phyloP scores from a whole-genome alignment of 768 basidiomycete genomes.

The Collybiopsis luxurians region DNA sequence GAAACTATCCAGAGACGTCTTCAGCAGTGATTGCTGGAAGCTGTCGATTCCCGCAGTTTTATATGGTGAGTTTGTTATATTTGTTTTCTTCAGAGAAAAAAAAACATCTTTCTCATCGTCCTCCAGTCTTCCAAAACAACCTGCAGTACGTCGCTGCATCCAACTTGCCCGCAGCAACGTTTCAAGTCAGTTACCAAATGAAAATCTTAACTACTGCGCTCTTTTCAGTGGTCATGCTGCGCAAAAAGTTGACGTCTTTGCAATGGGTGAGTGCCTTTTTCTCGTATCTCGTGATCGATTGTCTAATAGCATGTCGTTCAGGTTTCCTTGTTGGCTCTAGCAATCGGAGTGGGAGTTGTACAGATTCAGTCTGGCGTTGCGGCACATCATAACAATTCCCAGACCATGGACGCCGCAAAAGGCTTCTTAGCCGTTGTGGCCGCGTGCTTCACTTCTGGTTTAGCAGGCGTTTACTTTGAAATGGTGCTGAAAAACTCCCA shows the following conservation, averaged over 20 bases:
- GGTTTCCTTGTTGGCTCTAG: conserved; percentile 76
- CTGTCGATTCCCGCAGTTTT: conserved; percentile 94
- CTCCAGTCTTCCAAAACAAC: conserved; percentile 85
- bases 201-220: conserved; percentile 93
- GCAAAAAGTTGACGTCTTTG: conserved; percentile 64
- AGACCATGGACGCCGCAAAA: conserved; percentile 75
- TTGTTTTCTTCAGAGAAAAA: not conserved
- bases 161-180: conserved; percentile 93
- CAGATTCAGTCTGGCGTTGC: conserved; percentile 66
- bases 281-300: not conserved
- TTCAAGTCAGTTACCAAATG: conserved; percentile 97
- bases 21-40: conserved; percentile 95
- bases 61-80: conserved; percentile 51
- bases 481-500: conserved; percentile 93
- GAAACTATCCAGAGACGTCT: conserved; percentile 64
- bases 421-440: conserved; percentile 89
- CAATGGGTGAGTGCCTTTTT: conserved; percentile 56
- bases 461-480: conserved; percentile 98
- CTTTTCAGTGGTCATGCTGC: conserved; percentile 80
- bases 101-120: conserved; percentile 11
- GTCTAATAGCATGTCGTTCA: not conserved
- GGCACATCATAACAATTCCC: conserved; percentile 22
- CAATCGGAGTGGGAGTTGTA: conserved; percentile 85
- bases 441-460: conserved; percentile 93
- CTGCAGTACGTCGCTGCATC: conserved; percentile 93